Conservation (phyloP, 2,329 filamentous ascomycete genomes). For the Scytalidium sp. region DNA sequence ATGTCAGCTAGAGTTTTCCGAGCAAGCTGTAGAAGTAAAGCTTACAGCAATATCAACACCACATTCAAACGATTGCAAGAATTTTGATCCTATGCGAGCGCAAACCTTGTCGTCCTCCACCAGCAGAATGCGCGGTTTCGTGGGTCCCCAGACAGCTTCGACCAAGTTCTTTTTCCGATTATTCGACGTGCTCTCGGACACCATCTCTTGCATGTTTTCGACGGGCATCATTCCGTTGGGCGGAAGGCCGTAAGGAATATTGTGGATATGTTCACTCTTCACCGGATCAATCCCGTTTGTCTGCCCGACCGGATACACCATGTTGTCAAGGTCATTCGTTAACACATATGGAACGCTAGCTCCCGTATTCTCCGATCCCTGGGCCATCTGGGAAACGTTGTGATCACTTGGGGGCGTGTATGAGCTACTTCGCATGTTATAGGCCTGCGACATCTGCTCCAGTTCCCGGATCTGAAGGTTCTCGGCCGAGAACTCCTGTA, state of each 20-base stretch:
- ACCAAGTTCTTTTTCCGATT: slow-evolving; percentile 29
- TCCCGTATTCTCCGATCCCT: slow-evolving; percentile 44
- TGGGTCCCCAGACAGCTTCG: slow-evolving; percentile 53
- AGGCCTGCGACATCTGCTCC: slow-evolving; percentile 55
- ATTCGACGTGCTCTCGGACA: slow-evolving; percentile 41
- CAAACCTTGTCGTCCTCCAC: slow-evolving; percentile 80
- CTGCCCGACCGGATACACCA: slow-evolving; percentile 89
- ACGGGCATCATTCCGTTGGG: slow-evolving; percentile 51
- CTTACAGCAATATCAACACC: slow-evolving; percentile 65
- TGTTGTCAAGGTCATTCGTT: slow-evolving; percentile 58
- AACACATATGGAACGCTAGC: slow-evolving; percentile 37
- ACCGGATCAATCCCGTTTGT: slow-evolving; percentile 93
- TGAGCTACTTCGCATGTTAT: slow-evolving; percentile 24
- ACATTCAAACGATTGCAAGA: slow-evolving; percentile 63
- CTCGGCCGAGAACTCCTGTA: slow-evolving; percentile 64
- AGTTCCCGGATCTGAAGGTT: slow-evolving; percentile 62
- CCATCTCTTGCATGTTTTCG: slow-evolving; percentile 45
- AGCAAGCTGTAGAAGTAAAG: slow-evolving; percentile 13
- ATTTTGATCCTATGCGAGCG: slow-evolving; percentile 65
- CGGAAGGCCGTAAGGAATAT: slow-evolving; percentile 82
- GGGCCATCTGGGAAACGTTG: slow-evolving; percentile 26
- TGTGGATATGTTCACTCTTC: slow-evolving; percentile 90
- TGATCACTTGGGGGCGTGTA: slow-evolving; percentile 28
- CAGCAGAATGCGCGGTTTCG: slow-evolving; percentile 77
- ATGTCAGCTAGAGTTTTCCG: slow-evolving; percentile 17